A percentile compares a stretch with the other conserved stretches of the same genome.
Evolutionary conservation across 768 basidiomycete species (phyloP).

Genomic region (Sarcodon aspratus): DNA sequence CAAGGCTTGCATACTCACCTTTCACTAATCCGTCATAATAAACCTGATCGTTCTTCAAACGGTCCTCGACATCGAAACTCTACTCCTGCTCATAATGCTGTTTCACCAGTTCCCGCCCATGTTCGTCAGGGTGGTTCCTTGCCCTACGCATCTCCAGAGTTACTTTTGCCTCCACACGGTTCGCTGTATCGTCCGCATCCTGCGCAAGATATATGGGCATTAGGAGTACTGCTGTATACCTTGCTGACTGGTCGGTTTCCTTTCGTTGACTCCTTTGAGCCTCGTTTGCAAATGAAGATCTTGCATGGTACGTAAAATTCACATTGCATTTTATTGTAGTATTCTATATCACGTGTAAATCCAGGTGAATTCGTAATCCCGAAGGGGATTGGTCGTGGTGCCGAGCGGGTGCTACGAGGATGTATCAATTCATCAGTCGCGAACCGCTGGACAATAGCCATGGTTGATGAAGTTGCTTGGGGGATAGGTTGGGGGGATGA

Average conservation of each 20-base stretch:
- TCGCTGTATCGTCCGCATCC: constrained; percentile 36
- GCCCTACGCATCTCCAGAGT: constrained; percentile 85
- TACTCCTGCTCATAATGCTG: constrained; percentile 23
- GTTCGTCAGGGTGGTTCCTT: constrained; percentile 72
- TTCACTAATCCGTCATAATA: constrained; percentile 23
- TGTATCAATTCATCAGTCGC: constrained; percentile 59
- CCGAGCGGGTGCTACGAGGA: constrained; percentile 62
- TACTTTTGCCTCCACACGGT: constrained; percentile 50
- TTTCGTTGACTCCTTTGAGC: constrained; percentile 84
- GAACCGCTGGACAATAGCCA: constrained; percentile 69
- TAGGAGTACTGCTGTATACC: constrained; percentile 83
- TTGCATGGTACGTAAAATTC: constrained; percentile 49
- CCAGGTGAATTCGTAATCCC: constrained; percentile 57
- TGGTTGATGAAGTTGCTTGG: constrained; percentile 76
- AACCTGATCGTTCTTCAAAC: constrained; percentile 6
- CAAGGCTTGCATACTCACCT: constrained; percentile 17
- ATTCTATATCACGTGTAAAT: constrained; percentile 3
- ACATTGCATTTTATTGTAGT: constrained; percentile 5
- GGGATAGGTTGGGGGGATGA: constrained; percentile 59
- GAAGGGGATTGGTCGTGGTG: constrained; percentile 41
- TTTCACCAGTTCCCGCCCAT: constrained; percentile 18
- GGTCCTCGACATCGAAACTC: constrained; percentile 41
- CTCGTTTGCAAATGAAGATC: constrained; percentile 86
- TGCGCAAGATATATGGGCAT: constrained; percentile 91
- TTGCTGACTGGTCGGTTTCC: constrained; percentile 80